phyloP scores from a whole-genome alignment of 495 filamentous ascomycete genomes.

The Aspergillus campestris region DNA sequence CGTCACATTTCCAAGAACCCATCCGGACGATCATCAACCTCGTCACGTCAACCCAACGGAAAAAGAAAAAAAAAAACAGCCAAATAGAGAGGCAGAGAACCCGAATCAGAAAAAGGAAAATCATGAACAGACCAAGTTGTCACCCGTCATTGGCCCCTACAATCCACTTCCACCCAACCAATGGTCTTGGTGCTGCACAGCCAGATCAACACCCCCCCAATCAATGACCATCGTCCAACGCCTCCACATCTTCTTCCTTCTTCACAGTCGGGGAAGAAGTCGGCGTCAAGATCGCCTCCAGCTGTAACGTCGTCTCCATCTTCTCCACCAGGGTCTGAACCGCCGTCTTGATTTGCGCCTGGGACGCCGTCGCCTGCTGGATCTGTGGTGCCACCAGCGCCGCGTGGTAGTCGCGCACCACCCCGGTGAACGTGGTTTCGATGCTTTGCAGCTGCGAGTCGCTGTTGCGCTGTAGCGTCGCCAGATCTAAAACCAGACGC shows the following conservation, averaged over 20 bases:
- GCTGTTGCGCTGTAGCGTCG: background rate
- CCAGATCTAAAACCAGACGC: background rate
- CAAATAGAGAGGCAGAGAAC: background rate
- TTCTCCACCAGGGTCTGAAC: background rate
- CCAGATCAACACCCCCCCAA: too few species aligned
- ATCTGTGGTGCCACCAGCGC: conserved; percentile 2
- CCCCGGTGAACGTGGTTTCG: background rate
- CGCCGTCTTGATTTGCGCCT: background rate
- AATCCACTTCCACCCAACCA: too few species aligned
- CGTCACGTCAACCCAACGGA: background rate
- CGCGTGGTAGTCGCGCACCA: conserved; percentile 2
- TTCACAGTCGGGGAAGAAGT: too few species aligned
- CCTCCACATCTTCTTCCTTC: background rate
- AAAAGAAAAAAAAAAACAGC: background rate
- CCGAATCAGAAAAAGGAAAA: background rate
- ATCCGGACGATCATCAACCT: too few species aligned
- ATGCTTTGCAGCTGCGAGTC: background rate
- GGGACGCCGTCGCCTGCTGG: background rate
- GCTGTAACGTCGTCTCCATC: background rate
- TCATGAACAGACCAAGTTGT: too few species aligned
- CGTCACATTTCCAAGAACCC: too few species aligned
- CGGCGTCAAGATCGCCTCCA: background rate
- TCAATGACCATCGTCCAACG: too few species aligned
- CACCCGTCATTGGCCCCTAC: too few species aligned
- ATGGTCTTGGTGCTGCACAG: too few species aligned